These are phyloP conservation scores for Saccharomyces hybrid DNA, from an alignment of 1,139 yeast genomes.

Conservation along the genomic window DNA sequence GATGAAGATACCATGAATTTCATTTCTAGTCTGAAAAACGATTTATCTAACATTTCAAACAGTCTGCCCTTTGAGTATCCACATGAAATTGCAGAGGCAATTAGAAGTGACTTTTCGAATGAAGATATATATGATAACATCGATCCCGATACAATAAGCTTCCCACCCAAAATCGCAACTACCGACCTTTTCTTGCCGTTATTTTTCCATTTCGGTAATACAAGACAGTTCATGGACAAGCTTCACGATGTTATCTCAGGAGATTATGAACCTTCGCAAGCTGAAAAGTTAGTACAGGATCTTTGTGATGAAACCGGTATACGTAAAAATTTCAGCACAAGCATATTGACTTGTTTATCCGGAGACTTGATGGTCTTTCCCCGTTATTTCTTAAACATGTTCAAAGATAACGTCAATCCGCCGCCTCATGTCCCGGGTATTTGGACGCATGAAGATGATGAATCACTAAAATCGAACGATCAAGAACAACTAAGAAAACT, in stretches of 20 bases:
- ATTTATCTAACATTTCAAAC: slow-evolving; percentile 22
- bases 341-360: slow-evolving; percentile 42
- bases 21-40: slow-evolving; percentile 26
- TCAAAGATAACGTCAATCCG: slow-evolving; percentile 39
- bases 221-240: slow-evolving; percentile 30
- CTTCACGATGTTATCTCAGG: slow-evolving; percentile 38
- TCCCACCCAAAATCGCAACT: slow-evolving; percentile 30
- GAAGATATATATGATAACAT: slow-evolving; percentile 29
- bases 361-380: slow-evolving; percentile 44
- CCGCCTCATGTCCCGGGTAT: slow-evolving; percentile 42
- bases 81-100: slow-evolving; percentile 31
- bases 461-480: slow-evolving; percentile 29
- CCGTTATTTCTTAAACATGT: slow-evolving; percentile 39
- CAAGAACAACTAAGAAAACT: slow-evolving; percentile 31
- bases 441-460: slow-evolving; percentile 45
- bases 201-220: slow-evolving; percentile 24
- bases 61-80: slow-evolving; percentile 24
- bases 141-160: slow-evolving; percentile 26
- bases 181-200: slow-evolving; percentile 28
- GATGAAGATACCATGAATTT: slow-evolving; percentile 32
- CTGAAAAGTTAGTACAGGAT: slow-evolving; percentile 39
- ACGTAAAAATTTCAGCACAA: slow-evolving; percentile 40
- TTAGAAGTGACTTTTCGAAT: slow-evolving; percentile 27
- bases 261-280: slow-evolving; percentile 39
- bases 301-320: slow-evolving; percentile 41